Evolutionary conservation across 2,329 filamentous ascomycete species (phyloP).

Genomic region (Phialocephala sp.): DNA sequence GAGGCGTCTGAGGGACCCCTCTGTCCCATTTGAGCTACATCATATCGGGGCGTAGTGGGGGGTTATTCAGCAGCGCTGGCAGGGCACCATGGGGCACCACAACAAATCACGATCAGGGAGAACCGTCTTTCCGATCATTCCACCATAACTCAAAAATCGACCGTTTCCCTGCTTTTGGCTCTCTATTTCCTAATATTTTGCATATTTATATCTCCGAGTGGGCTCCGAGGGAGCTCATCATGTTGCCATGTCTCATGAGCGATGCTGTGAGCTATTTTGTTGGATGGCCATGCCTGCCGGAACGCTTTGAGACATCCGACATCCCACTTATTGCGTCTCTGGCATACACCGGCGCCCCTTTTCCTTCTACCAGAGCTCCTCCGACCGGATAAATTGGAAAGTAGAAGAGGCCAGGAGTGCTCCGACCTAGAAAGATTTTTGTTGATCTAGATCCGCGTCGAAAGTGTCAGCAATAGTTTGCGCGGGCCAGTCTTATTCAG

Average conservation of each 20-base stretch:
- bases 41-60: conserved; percentile 17
- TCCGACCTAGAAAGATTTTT: neutral
- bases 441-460: conserved; percentile 10
- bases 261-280: conserved; percentile 10
- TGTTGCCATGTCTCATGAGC: conserved; percentile 12
- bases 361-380: neutral
- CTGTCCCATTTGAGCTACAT: conserved; percentile 6
- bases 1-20: conserved; percentile 16
- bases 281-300: conserved; percentile 10
- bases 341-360: conserved; percentile 16
- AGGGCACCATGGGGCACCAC: neutral
- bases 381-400: conserved; percentile 2
- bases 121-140: conserved; percentile 6
- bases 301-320: conserved; percentile 24
- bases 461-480: conserved; percentile 9
- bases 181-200: neutral
- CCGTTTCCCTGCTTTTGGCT: neutral
- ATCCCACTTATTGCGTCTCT: conserved; percentile 31
- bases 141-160: neutral
- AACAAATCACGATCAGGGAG: conserved; percentile 10
- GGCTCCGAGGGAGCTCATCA: conserved; percentile 10
- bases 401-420: neutral
- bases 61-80: conserved; percentile 5
- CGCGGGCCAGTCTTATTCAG: neutral
- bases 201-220: conserved; percentile 13